Conservation (phyloP, 441 rosid species). For the Bruguiera hainesii region DNA sequence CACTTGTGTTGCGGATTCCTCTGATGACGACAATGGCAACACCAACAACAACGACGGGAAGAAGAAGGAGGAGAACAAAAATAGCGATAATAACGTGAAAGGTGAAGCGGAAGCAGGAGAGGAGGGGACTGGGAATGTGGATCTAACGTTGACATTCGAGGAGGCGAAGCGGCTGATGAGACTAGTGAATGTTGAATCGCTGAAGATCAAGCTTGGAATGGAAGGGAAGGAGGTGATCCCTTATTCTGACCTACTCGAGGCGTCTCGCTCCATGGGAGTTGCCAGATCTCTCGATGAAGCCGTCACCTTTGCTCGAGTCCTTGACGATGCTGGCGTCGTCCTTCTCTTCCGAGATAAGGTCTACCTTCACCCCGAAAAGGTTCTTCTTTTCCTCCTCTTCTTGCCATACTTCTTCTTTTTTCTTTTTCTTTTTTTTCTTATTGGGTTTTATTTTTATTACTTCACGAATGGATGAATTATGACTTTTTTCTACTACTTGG, state of each 20-base stretch:
- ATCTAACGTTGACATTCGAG: conserved; percentile 22
- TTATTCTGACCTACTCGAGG: conserved; percentile 51
- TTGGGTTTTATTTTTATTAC: too few species aligned
- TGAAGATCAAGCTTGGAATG: conserved; percentile 59
- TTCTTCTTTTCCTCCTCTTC: conserved; percentile 12
- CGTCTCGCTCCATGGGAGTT: conserved; percentile 59
- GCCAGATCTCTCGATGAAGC: conserved; percentile 79
- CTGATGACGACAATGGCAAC: too few species aligned
- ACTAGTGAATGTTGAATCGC: conserved; percentile 70
- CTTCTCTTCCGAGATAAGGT: conserved; percentile 88
- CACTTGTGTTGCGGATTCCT: too few species aligned
- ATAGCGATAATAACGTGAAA: too few species aligned
- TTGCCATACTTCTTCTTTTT: background rate
- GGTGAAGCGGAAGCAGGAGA: background rate
- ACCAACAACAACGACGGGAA: background rate
- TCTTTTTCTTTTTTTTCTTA: background rate
- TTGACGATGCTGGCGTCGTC: conserved; percentile 86
- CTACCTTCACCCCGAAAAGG: conserved; percentile 90
- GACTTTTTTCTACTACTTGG: too few species aligned
- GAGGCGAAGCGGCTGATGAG: conserved; percentile 88
- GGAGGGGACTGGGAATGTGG: too few species aligned
- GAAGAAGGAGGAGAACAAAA: background rate
- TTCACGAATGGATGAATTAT: background rate
- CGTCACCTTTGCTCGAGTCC: conserved; percentile 63
- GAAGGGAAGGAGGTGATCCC: conserved; percentile 67